Percentiles rank a stretch among this genome's conserved stretches.
These are phyloP conservation scores for Hanseniaspora sp. DNA, from an alignment of 1,139 yeast species.

Conservation along the genomic window DNA sequence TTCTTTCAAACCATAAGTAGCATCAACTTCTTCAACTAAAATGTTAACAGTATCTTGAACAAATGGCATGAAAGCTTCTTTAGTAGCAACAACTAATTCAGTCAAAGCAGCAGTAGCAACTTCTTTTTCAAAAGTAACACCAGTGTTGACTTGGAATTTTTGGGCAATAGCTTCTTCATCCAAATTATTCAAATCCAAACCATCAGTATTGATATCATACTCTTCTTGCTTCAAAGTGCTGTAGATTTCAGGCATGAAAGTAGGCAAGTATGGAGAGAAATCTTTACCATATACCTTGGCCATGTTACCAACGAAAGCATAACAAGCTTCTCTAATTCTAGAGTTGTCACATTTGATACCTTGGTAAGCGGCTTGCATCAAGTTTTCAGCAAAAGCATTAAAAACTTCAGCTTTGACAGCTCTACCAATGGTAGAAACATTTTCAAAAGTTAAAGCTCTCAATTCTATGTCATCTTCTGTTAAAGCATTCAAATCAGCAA, in stretches of 20 bases:
- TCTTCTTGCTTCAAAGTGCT: conserved; percentile 77
- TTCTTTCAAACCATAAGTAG: conserved; percentile 85
- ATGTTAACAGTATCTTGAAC: conserved; percentile 60
- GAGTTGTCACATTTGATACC: conserved; percentile 70
- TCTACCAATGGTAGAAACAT: conserved; percentile 87
- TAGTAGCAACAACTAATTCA: conserved; percentile 80
- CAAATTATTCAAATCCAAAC: conserved; percentile 31
- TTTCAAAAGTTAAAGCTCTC: conserved; percentile 85
- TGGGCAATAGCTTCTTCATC: conserved; percentile 49
- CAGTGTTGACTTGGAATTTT: conserved; percentile 78
- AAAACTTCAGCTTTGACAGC: conserved; percentile 91
- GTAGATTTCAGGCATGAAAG: conserved; percentile 73
- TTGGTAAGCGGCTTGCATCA: conserved; percentile 77
- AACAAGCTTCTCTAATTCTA: conserved; percentile 87
- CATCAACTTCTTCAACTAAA: conserved; percentile 63
- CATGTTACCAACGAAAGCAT: conserved; percentile 87
- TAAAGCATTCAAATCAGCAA: conserved; percentile 57
- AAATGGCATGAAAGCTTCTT: conserved; percentile 65
- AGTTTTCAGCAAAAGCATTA: conserved; percentile 74
- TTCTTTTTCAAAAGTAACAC: conserved; percentile 92
- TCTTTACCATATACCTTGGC: conserved; percentile 90
- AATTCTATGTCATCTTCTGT: conserved; percentile 71
- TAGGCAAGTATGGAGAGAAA: conserved; percentile 74
- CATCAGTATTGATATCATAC: conserved; percentile 40
- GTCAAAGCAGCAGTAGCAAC: conserved; percentile 89